Conservation (phyloP, 2,329 filamentous ascomycete species). For the Endoconidiophora polonica region DNA sequence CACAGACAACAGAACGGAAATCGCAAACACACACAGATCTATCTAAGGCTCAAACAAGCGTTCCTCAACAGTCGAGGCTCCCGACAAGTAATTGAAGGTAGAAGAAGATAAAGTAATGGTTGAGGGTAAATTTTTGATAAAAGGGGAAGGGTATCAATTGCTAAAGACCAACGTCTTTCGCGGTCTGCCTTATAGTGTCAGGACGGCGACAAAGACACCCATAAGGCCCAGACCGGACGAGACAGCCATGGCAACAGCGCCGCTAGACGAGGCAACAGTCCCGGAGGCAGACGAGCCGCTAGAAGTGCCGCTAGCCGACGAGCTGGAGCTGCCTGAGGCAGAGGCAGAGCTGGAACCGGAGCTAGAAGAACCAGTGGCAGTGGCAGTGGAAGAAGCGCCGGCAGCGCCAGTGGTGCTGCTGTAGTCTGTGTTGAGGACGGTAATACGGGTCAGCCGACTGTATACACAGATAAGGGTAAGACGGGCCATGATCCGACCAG, state of each 20-base stretch:
- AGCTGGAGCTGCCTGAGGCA: conserved; percentile 14
- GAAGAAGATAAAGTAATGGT: too few relatives aligned
- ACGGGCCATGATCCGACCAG: too few relatives aligned
- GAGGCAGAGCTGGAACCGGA: conserved; percentile 22
- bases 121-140: too few relatives aligned
- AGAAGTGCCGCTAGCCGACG: conserved; percentile 13
- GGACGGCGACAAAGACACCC: conserved; percentile 31
- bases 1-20: too few relatives aligned
- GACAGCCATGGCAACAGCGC: conserved; percentile 22
- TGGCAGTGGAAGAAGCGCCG: conserved; percentile 21
- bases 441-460: background rate
- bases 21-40: too few relatives aligned
- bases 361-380: conserved; percentile 23
- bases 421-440: conserved; percentile 22
- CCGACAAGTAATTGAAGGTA: too few relatives aligned
- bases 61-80: too few relatives aligned
- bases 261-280: conserved; percentile 18
- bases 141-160: conserved; percentile 1
- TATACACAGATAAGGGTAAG: background rate
- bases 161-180: background rate
- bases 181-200: conserved; percentile 28
- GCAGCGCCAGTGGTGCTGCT: conserved; percentile 19
- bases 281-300: conserved; percentile 15
- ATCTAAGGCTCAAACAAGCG: too few relatives aligned
- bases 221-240: conserved; percentile 28